Conservation (phyloP, 2,329 filamentous ascomycete genomes). For the Teratosphaeria viscida region DNA sequence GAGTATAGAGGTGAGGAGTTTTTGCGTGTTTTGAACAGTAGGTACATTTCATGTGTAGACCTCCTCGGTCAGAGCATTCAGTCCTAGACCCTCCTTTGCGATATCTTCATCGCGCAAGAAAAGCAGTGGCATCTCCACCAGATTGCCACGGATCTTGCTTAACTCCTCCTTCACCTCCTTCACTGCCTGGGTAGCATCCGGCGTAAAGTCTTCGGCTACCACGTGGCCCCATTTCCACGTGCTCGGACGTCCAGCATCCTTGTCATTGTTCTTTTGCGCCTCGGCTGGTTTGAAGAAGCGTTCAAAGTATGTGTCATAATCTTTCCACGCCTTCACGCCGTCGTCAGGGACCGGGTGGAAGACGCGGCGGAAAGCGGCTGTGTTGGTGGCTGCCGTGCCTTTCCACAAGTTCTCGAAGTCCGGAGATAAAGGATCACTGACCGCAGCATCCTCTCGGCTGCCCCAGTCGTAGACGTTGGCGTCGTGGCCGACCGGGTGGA, state of each 20-base stretch:
- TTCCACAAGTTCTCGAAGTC: constrained; percentile 65
- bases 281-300: constrained; percentile 46
- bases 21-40: constrained; percentile 9
- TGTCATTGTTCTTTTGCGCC: constrained; percentile 32
- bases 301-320: constrained; percentile 63
- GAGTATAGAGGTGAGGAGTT: constrained; percentile 10
- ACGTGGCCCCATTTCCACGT: constrained; percentile 80
- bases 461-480: constrained; percentile 44
- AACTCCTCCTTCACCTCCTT: constrained; percentile 57
- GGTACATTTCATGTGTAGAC: constrained; percentile 32
- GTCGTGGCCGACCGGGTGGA: constrained; percentile 45
- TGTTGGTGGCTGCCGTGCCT: constrained; percentile 63
- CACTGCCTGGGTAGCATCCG: constrained; percentile 30
- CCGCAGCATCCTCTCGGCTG: constrained; percentile 42
- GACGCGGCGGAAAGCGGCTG: constrained; percentile 65
- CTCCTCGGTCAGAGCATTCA: constrained; percentile 40
- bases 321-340: constrained; percentile 56
- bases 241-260: constrained; percentile 35
- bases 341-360: constrained; percentile 73
- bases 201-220: constrained; percentile 45
- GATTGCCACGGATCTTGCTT: constrained; percentile 50
- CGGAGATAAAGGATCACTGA: constrained; percentile 61
- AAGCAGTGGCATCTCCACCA: constrained; percentile 78
- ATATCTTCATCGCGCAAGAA: constrained; percentile 82
- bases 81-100: constrained; percentile 64